phyloP scores from a whole-genome alignment of 78 protist species.

The Thecamonas trahens region DNA sequence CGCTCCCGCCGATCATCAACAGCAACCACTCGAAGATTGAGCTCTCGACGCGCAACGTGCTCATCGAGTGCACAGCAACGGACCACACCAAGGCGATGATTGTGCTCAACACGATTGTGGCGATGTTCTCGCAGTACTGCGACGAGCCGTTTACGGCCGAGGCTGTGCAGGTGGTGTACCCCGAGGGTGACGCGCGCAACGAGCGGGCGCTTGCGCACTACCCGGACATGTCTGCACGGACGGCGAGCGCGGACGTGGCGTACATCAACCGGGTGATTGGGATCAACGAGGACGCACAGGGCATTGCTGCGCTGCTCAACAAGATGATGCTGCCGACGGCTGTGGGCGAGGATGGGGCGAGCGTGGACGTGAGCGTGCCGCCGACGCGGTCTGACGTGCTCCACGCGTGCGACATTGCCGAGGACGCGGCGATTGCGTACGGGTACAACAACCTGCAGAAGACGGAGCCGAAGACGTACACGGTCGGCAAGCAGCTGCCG shows the following conservation, averaged over 20 bases:
- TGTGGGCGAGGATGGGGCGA: background rate
- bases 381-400: slow-evolving; percentile 81
- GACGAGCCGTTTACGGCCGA: slow-evolving; percentile 37
- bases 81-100: slow-evolving; percentile 89
- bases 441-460: slow-evolving; percentile 78
- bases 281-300: slow-evolving; percentile 20
- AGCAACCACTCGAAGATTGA: slow-evolving; percentile 90
- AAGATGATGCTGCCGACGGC: slow-evolving; percentile 30
- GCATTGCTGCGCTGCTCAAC: slow-evolving; percentile 5
- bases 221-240: slow-evolving; percentile 1
- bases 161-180: slow-evolving; percentile 49
- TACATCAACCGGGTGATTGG: slow-evolving; percentile 35
- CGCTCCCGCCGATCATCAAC: slow-evolving; percentile 99
- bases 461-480: slow-evolving; percentile 6
- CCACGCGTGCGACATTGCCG: slow-evolving; percentile 94
- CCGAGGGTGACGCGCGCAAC: slow-evolving; percentile 20
- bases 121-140: slow-evolving; percentile 84
- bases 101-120: slow-evolving; percentile 84
- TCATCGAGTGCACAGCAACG: slow-evolving; percentile 96
- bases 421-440: slow-evolving; percentile 97
- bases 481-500: slow-evolving; percentile 63
- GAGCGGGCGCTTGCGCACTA: background rate
- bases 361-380: slow-evolving; percentile 48
- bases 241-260: background rate
- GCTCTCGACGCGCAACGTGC: slow-evolving; percentile 65